Evolutionary conservation across 2,329 filamentous ascomycete species (phyloP), one percentile per base, ranked within the genome.

Genomic region (Trichophyton simii): DNA sequence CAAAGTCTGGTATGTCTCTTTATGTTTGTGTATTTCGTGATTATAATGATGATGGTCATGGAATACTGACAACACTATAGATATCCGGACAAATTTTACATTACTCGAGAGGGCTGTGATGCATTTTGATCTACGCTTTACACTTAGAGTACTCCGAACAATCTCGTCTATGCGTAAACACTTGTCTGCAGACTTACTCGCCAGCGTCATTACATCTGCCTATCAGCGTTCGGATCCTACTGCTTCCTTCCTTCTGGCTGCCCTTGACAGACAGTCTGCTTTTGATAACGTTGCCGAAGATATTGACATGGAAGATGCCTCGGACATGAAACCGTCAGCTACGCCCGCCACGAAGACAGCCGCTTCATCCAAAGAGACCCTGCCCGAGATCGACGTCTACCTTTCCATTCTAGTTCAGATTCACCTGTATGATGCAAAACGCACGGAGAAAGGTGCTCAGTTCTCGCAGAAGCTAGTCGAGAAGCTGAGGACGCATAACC

Each of bases 91-190:
- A 81, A 96, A 95, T 78, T 96, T 96, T 72, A 84, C 85, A 59
- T 83, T 99, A 66, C 83, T 99, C 71, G 91, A 96, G 71, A 88
- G 91, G 70, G 94, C 91, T 67, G 92, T 99, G 66, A 82, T 86
- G 66, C 85, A 95, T 69, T 99, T 97, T 75, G 94, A 99, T 77
- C 85, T 91, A 63, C 87, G 94, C 79, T 99, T 96, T 78, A 90
- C 92, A 62, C 87, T 99, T 66, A 85, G 94, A 72, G 94, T 94
- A 64, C 83, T 99, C 66, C 88, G 94, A 70, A 95, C 91, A 68
- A 95, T 97, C 78, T 96, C 94, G 46, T 91, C 91, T 61, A 86
- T 97, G 73, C 90, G 94, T 74, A 97, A 97, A 81, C 85, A 89
- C 67, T 82, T 96, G 67, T 89, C 87, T 13, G 83, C 88, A 62